A percentile compares a stretch with the other conserved stretches of the same genome.
Conservation (phyloP, 2,329 filamentous ascomycete genomes). For the Colletotrichum ledebouriae region DNA sequence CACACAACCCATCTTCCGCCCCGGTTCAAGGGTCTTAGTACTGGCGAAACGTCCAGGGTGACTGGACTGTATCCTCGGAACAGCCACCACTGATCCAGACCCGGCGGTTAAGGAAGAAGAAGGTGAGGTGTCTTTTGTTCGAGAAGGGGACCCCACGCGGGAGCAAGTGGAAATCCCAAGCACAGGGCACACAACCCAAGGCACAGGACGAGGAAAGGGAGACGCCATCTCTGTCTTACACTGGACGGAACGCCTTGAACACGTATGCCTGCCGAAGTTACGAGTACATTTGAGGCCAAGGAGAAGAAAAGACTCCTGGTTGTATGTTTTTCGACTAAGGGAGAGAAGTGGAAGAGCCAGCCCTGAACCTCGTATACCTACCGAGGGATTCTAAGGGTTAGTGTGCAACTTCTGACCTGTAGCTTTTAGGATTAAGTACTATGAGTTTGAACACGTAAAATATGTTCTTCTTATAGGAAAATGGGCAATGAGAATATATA, state of each 20-base stretch:
- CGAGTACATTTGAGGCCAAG: neutral
- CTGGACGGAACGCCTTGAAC: neutral
- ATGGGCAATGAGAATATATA: too few relatives aligned
- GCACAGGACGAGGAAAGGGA: conserved; percentile 9
- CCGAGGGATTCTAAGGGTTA: too few relatives aligned
- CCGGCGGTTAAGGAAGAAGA: neutral
- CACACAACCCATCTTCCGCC: conserved; percentile 38
- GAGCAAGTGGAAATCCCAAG: neutral
- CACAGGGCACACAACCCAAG: conserved; percentile 14
- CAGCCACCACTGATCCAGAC: neutral
- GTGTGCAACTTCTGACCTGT: too few relatives aligned
- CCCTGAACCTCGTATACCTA: conserved; percentile 4
- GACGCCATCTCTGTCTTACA: neutral
- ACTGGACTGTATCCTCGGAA: conserved; percentile 4
- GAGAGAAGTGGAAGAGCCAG: conserved; percentile 10
- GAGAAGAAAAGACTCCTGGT: conserved; percentile 18
- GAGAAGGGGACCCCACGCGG: neutral
- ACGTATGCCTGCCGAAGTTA: neutral
- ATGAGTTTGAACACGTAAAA: too few relatives aligned
- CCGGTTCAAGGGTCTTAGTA: conserved; percentile 25
- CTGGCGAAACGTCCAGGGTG: conserved; percentile 16
- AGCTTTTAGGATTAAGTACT: too few relatives aligned
- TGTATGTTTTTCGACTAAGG: conserved; percentile 4
- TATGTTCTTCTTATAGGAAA: too few relatives aligned
- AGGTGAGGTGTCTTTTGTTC: conserved; percentile 6